A percentile compares a stretch with the other conserved stretches of the same genome.
phyloP scores from a whole-genome alignment of 1,139 yeast species.

The Casaregolazyma lundiana region DNA sequence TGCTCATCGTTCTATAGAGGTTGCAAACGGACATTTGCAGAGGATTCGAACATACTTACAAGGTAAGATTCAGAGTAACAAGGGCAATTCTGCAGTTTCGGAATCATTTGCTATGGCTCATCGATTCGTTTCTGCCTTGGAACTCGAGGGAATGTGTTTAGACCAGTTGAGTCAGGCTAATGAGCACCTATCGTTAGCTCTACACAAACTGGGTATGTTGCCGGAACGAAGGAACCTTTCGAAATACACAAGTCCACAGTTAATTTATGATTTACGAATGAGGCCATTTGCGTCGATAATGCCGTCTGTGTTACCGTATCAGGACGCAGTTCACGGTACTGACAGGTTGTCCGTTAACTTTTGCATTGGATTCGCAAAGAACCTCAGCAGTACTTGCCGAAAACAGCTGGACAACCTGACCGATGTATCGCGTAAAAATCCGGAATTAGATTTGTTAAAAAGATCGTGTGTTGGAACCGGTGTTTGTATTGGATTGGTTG shows the following conservation, averaged over 20 bases:
- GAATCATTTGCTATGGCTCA: slow-evolving; percentile 17
- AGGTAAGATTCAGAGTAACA: slow-evolving; percentile 29
- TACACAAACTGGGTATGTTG: slow-evolving; percentile 37
- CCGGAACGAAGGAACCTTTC: slow-evolving; percentile 34
- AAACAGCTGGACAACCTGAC: slow-evolving; percentile 21
- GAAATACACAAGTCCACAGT: slow-evolving; percentile 40
- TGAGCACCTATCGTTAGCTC: slow-evolving; percentile 37
- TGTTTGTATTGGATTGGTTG: slow-evolving; percentile 23
- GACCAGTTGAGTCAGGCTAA: slow-evolving; percentile 40
- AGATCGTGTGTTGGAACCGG: slow-evolving; percentile 32
- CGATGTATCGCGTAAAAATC: slow-evolving; percentile 20
- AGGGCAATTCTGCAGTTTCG: slow-evolving; percentile 4
- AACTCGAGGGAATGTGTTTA: slow-evolving; percentile 37
- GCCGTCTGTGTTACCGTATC: slow-evolving; percentile 57
- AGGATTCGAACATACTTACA: slow-evolving; percentile 46
- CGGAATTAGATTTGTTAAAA: slow-evolving; percentile 29
- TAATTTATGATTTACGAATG: slow-evolving; percentile 63
- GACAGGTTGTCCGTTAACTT: slow-evolving; percentile 16
- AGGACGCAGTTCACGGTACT: slow-evolving; percentile 16
- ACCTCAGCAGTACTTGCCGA: slow-evolving; percentile 19
- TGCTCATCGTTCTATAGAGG: slow-evolving; percentile 48
- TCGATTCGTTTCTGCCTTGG: slow-evolving; percentile 28
- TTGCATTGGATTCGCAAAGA: slow-evolving; percentile 19
- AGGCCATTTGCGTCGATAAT: slow-evolving; percentile 78
- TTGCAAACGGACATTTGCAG: slow-evolving; percentile 45